A percentile compares a stretch with the other conserved stretches of the same genome.
Evolutionary conservation across 495 filamentous ascomycete genomes (phyloP).

Genomic region (Penicillium ucsense): DNA sequence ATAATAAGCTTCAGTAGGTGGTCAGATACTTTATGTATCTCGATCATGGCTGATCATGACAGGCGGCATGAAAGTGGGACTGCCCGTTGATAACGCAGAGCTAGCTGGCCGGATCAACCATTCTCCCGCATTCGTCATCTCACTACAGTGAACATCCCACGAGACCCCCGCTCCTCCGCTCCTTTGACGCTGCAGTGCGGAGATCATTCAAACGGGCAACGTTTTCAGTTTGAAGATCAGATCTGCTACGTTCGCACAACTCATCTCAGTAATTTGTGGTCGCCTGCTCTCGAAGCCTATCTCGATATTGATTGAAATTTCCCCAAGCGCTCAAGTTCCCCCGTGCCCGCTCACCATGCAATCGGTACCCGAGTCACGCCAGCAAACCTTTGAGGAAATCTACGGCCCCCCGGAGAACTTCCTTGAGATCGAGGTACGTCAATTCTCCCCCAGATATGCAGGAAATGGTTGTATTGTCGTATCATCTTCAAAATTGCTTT

Average conservation of each 20-base stretch:
- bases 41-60: not conserved
- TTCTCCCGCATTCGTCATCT: slow-evolving; percentile 4
- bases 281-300: not conserved
- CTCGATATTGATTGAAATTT: too few species aligned
- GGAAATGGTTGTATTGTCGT: too few species aligned
- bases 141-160: slow-evolving; percentile 7
- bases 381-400: slow-evolving; percentile 97
- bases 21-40: not conserved
- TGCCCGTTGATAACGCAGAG: slow-evolving; percentile 5
- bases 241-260: not conserved
- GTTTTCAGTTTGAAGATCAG: too few species aligned
- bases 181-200: slow-evolving; percentile 1
- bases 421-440: slow-evolving; percentile 84
- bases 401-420: slow-evolving; percentile 99
- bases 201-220: not conserved
- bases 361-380: slow-evolving; percentile 72
- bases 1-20: not conserved
- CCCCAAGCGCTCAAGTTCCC: not conserved
- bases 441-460: not conserved
- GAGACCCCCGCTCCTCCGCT: slow-evolving; percentile 2
- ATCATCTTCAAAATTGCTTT: too few species aligned
- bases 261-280: not conserved
- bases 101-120: slow-evolving; percentile 5
- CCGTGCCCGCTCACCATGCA: slow-evolving; percentile 47
- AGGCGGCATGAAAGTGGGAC: not conserved